Evolutionary conservation across 805 yeast genomes (phyloP), one percentile per base, ranked within the genome.

Genomic region (Saturnispora kantuleensis): DNA sequence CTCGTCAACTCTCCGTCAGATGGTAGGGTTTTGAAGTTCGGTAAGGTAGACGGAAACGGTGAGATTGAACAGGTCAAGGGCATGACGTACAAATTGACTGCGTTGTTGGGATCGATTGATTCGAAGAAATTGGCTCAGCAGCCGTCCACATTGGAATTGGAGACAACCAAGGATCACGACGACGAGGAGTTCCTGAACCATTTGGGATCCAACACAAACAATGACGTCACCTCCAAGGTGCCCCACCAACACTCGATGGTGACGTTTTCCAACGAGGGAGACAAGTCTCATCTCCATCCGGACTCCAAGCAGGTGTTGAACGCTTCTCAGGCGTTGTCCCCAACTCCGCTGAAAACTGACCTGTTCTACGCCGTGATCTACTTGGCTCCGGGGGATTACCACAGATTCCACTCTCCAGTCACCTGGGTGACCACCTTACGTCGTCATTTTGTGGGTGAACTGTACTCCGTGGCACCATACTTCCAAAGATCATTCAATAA

Each of bases 371-470:
- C 96, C 1, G 99, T 93, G 15, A 86, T 93, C 15, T 93, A 93
- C 60, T 70, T 93, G 44, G 96, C 97, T 0, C 99, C 99, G 0
- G 99, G 99, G 34, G 98, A 93, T 61, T 93, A 93, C 64, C 99
- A 93, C 64, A 81, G 95, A 50, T 93, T 82, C 67, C 99, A 93
- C 62, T 86, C 97, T 10, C 98, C 99, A 3, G 76, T 87, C 1
- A 82, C 84, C 59, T 93, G 99, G 99, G 97, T 93, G 16, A 80
- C 94, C 39, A 86, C 93, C 13, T 62, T 85, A 44, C 80, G 99
- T 59, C 82, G 97, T 50, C 97, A 93, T 65, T 93, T 90, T 59
- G 84, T 89, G 29, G 99, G 99, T 18, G 96, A 93, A 63, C 72
- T 93, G 39, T 93, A 81, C 64, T 84, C 95, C 10, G 99, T 93